Base-by-base conservation (phyloP, 2,329 filamentous ascomycete species). In the Didymella keratinophila region DNA sequence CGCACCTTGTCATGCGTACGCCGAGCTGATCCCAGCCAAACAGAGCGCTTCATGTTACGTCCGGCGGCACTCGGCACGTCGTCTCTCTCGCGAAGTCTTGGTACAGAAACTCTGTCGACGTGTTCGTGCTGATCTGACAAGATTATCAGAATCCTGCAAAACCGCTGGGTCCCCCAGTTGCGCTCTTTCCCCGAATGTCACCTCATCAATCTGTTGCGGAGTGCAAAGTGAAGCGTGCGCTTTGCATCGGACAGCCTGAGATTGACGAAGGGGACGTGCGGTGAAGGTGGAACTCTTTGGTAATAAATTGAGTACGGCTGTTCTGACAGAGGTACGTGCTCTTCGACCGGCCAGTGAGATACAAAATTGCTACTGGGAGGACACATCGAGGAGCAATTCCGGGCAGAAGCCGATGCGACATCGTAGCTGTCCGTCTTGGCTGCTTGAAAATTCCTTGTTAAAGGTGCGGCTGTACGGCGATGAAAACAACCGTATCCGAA, bases 1-100 rank as follows among this genome's bases (percentile, higher is more conserved):
- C 62, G 61, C 64, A 68, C 51, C 32, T 57, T 43, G 56, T 54
- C 48, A 45, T 62, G 42, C 54, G 54, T 47, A 57, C 18, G 54
- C 54, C 48, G 28, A 57, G 54, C 42, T 47, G 36, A 27, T 39
- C n/a, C 6, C 36, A 42, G 54, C 48, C 36, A 57, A 21, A 43
- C 36, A 34, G 27, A 47, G 21, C 43, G 34, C 34, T 52, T 28
- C 27, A 11, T 50, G 12, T n/a, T 14, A 45, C 20, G 20, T 42
- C 34, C 34, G 36, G 43, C 54, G 54, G 48, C 43, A 57, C 48
- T 52, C 54, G 54, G 54, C 54, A 52, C 54, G 36, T 20, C 20
- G 12, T 47, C 16, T 21, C 20, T 11, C 27, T 25, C 37, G 32
- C 20, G 10, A 23, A 51, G 25, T 45, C 45, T 54, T 51, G 53